Percentiles rank a stretch among this genome's conserved stretches.
Evolutionary conservation across 2,329 filamentous ascomycete genomes (phyloP).

Genomic region (Samsoniella hepiali): DNA sequence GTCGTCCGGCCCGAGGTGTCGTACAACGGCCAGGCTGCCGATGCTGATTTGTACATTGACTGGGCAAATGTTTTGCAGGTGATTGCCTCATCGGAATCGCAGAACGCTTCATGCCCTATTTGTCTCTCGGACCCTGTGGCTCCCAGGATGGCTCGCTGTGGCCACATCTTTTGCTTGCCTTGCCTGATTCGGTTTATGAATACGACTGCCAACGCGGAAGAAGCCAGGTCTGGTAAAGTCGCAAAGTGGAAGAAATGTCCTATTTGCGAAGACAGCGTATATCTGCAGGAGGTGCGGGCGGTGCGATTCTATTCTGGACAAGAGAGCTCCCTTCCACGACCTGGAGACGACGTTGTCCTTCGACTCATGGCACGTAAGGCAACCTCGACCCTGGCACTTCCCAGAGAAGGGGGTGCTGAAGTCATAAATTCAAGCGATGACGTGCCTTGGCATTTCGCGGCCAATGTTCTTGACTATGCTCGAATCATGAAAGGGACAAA

Average conservation of each 20-base stretch:
- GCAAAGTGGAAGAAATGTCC: slow-evolving; percentile 91
- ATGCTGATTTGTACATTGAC: slow-evolving; percentile 85
- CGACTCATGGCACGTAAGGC: slow-evolving; percentile 78
- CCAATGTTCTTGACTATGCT: slow-evolving; percentile 91
- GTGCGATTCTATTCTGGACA: slow-evolving; percentile 90
- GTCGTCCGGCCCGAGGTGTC: slow-evolving; percentile 79
- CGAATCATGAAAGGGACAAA: slow-evolving; percentile 92
- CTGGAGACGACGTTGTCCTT: slow-evolving; percentile 86
- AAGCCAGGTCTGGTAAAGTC: slow-evolving; percentile 63
- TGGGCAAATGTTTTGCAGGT: slow-evolving; percentile 92
- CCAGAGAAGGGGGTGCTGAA: slow-evolving; percentile 73
- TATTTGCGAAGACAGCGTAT: slow-evolving; percentile 92
- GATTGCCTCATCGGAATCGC: slow-evolving; percentile 83
- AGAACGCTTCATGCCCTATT: slow-evolving; percentile 86
- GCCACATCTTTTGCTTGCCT: slow-evolving; percentile 93
- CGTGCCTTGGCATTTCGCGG: slow-evolving; percentile 92
- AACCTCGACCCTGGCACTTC: slow-evolving; percentile 81
- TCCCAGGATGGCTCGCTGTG: slow-evolving; percentile 93
- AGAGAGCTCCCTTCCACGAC: slow-evolving; percentile 73
- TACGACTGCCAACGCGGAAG: slow-evolving; percentile 69
- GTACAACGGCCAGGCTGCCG: slow-evolving; percentile 75
- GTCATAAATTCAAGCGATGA: slow-evolving; percentile 66
- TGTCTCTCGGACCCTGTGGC: slow-evolving; percentile 91
- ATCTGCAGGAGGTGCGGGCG: slow-evolving; percentile 82
- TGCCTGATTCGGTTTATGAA: slow-evolving; percentile 97